Conservation (phyloP, 768 basidiomycete species). For the Nidularia pulvinata region DNA sequence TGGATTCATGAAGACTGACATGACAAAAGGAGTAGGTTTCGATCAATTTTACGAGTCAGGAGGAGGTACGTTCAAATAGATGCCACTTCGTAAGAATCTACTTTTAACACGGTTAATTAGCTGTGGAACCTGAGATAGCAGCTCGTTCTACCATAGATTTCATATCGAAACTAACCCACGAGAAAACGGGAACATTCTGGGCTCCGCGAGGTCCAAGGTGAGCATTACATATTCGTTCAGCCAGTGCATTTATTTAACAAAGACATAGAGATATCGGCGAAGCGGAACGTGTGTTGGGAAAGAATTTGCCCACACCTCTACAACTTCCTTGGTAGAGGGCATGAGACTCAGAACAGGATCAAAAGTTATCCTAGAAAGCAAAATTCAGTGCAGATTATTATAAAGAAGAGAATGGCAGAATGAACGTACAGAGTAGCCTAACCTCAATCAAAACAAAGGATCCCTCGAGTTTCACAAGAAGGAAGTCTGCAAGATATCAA, state of each 20-base stretch:
- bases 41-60: slow-evolving; percentile 41
- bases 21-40: slow-evolving; percentile 42
- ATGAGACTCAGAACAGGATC: too few species aligned
- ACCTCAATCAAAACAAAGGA: too few species aligned
- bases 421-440: too few species aligned
- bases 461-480: too few species aligned
- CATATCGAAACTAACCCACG: slow-evolving; percentile 24
- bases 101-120: slow-evolving; percentile 12
- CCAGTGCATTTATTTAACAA: not conserved
- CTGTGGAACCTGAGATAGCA: slow-evolving; percentile 42
- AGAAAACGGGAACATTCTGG: slow-evolving; percentile 40
- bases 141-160: slow-evolving; percentile 35
- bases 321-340: slow-evolving; percentile 33
- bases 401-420: too few species aligned
- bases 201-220: slow-evolving; percentile 42
- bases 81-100: not conserved
- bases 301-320: slow-evolving; percentile 34
- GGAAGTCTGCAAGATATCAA: too few species aligned
- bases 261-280: slow-evolving; percentile 38
- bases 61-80: slow-evolving; percentile 26
- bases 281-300: slow-evolving; percentile 36
- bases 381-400: too few species aligned
- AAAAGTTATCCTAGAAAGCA: too few species aligned
- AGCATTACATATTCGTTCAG: not conserved
- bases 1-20: slow-evolving; percentile 46